These are phyloP conservation scores for Hymenoscyphus salicellus DNA, from an alignment of 2,329 filamentous ascomycete genomes.

Conservation along the genomic window DNA sequence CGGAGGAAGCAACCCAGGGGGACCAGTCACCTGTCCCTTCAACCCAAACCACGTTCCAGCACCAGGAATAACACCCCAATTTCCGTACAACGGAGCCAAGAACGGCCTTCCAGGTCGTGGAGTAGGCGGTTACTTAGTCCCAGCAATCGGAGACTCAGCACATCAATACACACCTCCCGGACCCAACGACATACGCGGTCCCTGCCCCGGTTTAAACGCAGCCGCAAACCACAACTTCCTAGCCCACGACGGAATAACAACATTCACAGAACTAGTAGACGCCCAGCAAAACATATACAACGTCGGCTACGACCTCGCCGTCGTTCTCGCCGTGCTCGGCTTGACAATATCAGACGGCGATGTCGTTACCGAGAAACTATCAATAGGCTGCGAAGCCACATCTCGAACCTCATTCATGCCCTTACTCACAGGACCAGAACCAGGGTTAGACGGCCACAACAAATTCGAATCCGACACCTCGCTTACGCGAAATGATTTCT, in stretches of 20 bases:
- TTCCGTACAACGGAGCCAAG: slow-evolving; percentile 44
- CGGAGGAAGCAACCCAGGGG: slow-evolving; percentile 22
- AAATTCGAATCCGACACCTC: slow-evolving; percentile 28
- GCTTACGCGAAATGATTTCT: slow-evolving; percentile 32
- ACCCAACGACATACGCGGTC: slow-evolving; percentile 40
- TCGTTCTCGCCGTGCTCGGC: slow-evolving; percentile 24
- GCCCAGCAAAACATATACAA: slow-evolving; percentile 31
- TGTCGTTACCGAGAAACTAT: slow-evolving; percentile 26
- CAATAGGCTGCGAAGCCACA: slow-evolving; percentile 30
- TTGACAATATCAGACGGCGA: slow-evolving; percentile 27
- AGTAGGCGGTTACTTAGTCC: slow-evolving; percentile 44
- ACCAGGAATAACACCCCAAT: slow-evolving; percentile 36
- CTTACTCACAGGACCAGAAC: slow-evolving; percentile 22
- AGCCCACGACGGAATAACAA: slow-evolving; percentile 38
- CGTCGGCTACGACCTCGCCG: slow-evolving; percentile 26
- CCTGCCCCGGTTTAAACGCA: slow-evolving; percentile 42
- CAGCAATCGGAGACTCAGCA: slow-evolving; percentile 36
- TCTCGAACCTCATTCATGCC: slow-evolving; percentile 33
- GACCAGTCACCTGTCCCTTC: slow-evolving; percentile 33
- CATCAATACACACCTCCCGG: slow-evolving; percentile 28
- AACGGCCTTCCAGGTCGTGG: slow-evolving; percentile 42
- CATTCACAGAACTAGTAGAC: slow-evolving; percentile 30
- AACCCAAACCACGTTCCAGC: slow-evolving; percentile 41
- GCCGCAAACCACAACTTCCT: slow-evolving; percentile 43
- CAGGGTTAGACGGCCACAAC: slow-evolving; percentile 28